Evolutionary conservation across 2,329 filamentous ascomycete genomes (phyloP).

Genomic region (Chaetomium sp.): DNA sequence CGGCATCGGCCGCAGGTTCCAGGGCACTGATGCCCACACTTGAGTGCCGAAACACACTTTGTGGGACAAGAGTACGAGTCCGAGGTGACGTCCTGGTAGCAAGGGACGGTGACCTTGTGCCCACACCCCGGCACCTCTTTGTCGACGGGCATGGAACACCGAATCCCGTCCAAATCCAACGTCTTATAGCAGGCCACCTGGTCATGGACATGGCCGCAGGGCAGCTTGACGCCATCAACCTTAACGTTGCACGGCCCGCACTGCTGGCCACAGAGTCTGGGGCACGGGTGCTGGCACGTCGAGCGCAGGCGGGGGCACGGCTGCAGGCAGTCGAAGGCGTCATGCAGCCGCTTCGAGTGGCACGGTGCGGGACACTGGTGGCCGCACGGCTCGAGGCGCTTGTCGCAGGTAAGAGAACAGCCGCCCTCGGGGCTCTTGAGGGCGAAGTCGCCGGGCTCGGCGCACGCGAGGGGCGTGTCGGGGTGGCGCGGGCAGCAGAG

Average conservation of each 20-base stretch:
- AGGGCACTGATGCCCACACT: constrained; percentile 63
- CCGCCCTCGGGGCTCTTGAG: constrained; percentile 63
- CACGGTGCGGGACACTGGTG: constrained; percentile 51
- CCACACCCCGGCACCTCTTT: constrained; percentile 56
- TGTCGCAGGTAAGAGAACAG: constrained; percentile 55
- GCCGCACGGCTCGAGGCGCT: constrained; percentile 49
- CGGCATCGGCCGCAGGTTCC: constrained; percentile 54
- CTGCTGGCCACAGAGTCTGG: constrained; percentile 46
- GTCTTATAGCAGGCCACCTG: constrained; percentile 22
- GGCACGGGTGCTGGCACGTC: constrained; percentile 51
- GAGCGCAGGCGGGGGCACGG: constrained; percentile 46
- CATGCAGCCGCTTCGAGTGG: constrained; percentile 52
- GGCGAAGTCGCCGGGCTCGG: constrained; percentile 59
- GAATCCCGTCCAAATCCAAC: constrained; percentile 50
- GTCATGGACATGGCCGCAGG: constrained; percentile 47
- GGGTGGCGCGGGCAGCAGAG: constrained; percentile 65
- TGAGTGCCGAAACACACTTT: constrained; percentile 48
- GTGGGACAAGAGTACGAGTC: constrained; percentile 50
- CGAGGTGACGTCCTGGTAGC: constrained; percentile 49
- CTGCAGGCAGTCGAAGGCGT: constrained; percentile 49
- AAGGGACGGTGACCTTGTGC: constrained; percentile 55
- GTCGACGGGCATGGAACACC: constrained; percentile 51
- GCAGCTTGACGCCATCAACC: constrained; percentile 39
- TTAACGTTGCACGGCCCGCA: constrained; percentile 46
- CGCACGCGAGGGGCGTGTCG: constrained; percentile 52